Evolutionary conservation across 495 filamentous ascomycete species (phyloP).

Genomic region (Aspergillus kassunensis): DNA sequence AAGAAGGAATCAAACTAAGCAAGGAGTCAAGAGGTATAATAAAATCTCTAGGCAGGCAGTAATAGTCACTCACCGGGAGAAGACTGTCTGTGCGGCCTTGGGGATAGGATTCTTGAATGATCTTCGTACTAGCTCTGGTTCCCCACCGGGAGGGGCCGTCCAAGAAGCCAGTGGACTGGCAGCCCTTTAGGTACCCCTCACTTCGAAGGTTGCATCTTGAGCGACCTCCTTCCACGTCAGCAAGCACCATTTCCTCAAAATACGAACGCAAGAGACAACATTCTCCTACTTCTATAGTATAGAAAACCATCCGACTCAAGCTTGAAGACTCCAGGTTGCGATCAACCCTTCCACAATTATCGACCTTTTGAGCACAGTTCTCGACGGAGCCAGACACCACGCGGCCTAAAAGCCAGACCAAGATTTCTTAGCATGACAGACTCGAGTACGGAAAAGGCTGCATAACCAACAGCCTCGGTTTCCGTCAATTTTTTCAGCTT

Average conservation of each 20-base stretch:
- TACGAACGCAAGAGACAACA: background rate
- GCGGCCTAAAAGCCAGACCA: background rate
- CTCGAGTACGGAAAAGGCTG: too few species aligned
- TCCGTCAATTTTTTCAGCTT: slow-evolving; percentile 2
- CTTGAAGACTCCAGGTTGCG: background rate
- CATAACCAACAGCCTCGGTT: background rate
- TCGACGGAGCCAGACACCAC: background rate
- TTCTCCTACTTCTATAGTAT: background rate
- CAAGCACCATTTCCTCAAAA: background rate
- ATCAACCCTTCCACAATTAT: background rate
- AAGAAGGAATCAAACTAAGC: too few species aligned
- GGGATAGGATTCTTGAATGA: too few species aligned
- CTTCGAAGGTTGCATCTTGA: too few species aligned
- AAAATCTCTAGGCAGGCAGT: too few species aligned
- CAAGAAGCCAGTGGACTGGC: background rate
- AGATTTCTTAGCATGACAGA: too few species aligned
- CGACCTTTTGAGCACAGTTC: background rate
- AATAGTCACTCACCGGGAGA: too few species aligned
- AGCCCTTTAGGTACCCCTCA: too few species aligned
- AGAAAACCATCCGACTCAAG: background rate
- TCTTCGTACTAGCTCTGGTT: too few species aligned
- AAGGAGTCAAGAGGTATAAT: too few species aligned
- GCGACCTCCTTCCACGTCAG: background rate
- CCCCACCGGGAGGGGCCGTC: background rate
- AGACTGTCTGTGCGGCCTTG: too few species aligned